These are phyloP conservation scores for Candida tetrigidarum DNA, from an alignment of 1,139 yeast genomes.

Conservation along the genomic window DNA sequence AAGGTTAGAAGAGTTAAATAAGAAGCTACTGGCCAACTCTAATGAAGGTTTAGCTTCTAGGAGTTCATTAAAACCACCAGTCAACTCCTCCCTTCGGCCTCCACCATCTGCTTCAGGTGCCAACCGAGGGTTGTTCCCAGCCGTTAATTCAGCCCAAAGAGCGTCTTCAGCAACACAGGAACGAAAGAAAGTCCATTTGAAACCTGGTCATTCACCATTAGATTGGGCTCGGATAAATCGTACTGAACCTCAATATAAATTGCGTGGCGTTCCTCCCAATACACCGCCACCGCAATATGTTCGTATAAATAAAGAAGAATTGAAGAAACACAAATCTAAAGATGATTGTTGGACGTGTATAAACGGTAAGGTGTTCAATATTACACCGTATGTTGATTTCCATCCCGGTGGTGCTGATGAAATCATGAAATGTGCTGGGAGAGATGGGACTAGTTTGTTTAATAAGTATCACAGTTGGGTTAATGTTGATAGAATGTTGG, in stretches of 20 bases:
- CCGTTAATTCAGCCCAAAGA: conserved; percentile 47
- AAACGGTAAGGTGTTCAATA: conserved; percentile 80
- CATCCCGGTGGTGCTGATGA: conserved; percentile 95
- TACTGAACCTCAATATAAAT: conserved; percentile 28
- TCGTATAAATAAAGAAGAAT: conserved; percentile 60
- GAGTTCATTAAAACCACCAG: conserved; percentile 5
- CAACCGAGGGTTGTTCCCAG: conserved; percentile 32
- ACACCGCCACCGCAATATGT: conserved; percentile 51
- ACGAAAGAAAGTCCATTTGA: conserved; percentile 61
- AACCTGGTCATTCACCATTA: conserved; percentile 84
- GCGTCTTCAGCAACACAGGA: conserved; percentile 22
- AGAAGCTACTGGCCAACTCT: conserved; percentile 9
- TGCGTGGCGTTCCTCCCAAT: conserved; percentile 44
- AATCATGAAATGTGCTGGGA: conserved; percentile 79
- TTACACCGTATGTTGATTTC: conserved; percentile 78
- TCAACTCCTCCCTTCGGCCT: conserved; percentile 4
- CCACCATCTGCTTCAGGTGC: conserved; percentile 9
- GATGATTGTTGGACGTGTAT: conserved; percentile 89
- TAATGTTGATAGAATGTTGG: conserved; percentile 80
- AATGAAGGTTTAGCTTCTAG: conserved; percentile 11
- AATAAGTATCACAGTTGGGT: conserved; percentile 90
- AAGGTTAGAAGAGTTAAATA: conserved; percentile 13
- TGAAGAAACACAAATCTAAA: conserved; percentile 57
- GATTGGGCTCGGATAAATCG: conserved; percentile 77
- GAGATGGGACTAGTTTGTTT: conserved; percentile 81